Evolutionary conservation across 2,329 filamentous ascomycete species (phyloP).

Genomic region (Stachybotrys chlorohalonatus): DNA sequence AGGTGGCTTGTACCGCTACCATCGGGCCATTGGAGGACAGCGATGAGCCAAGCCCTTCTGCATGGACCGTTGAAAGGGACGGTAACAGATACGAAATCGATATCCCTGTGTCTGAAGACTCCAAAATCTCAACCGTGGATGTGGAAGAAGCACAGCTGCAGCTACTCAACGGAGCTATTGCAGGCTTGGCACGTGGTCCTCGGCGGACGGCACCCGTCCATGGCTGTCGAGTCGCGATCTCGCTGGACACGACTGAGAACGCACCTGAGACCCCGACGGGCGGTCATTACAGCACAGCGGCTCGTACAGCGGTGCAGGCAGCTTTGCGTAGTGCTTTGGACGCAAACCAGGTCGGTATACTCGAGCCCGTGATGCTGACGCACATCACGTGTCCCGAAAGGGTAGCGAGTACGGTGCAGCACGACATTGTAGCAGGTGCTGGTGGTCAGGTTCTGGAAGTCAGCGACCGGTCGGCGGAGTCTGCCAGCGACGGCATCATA

Average conservation of each 20-base stretch:
- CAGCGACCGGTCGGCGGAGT: slow-evolving; percentile 38
- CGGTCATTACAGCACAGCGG: slow-evolving; percentile 56
- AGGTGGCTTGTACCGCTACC: slow-evolving; percentile 62
- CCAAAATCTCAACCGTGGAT: slow-evolving; percentile 40
- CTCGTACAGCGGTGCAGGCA: slow-evolving; percentile 54
- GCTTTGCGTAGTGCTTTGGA: slow-evolving; percentile 56
- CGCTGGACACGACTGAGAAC: slow-evolving; percentile 55
- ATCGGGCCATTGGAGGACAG: slow-evolving; percentile 51
- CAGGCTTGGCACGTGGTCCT: slow-evolving; percentile 78
- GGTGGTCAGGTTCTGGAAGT: slow-evolving; percentile 69
- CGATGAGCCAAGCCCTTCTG: slow-evolving; percentile 24
- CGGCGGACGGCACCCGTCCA: slow-evolving; percentile 73
- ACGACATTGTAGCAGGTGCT: slow-evolving; percentile 66
- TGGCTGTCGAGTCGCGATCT: slow-evolving; percentile 61
- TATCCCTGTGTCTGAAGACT: slow-evolving; percentile 39
- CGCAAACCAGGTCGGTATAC: slow-evolving; percentile 50
- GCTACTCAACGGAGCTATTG: slow-evolving; percentile 71
- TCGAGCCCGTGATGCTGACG: slow-evolving; percentile 91
- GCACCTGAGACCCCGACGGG: slow-evolving; percentile 49
- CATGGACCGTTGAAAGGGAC: slow-evolving; percentile 45
- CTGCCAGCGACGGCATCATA: slow-evolving; percentile 35
- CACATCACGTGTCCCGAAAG: slow-evolving; percentile 79
- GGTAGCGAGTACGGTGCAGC: slow-evolving; percentile 71
- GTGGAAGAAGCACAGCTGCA: slow-evolving; percentile 42
- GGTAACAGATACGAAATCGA: slow-evolving; percentile 59